These are phyloP conservation scores for Pythium dissimile DNA, from an alignment of 352 stramenopile species.

Conservation along the genomic window DNA sequence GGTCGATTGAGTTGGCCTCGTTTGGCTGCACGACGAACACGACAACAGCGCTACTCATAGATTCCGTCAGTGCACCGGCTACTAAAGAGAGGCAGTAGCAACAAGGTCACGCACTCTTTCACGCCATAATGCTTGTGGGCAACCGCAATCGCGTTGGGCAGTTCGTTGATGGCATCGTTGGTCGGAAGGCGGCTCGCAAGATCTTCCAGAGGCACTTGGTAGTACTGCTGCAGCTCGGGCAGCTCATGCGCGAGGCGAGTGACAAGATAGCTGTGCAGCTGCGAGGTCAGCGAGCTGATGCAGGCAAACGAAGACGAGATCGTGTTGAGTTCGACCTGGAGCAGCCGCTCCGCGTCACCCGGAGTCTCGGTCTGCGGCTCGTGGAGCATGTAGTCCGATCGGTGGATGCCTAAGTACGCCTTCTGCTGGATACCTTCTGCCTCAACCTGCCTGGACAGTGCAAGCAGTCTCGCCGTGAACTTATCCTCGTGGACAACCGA, in stretches of 20 bases:
- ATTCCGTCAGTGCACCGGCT: neutral
- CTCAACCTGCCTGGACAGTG: conserved; percentile 73
- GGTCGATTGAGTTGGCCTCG: conserved; percentile 90
- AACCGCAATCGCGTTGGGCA: conserved; percentile 59
- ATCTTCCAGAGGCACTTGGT: conserved; percentile 36
- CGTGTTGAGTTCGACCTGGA: conserved; percentile 98
- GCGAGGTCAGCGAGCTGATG: conserved; percentile 90
- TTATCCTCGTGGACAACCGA: conserved; percentile 81
- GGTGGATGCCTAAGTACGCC: conserved; percentile 85
- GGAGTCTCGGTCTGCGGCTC: conserved; percentile 38
- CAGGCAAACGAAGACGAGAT: conserved; percentile 97
- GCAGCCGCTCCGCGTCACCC: conserved; percentile 55
- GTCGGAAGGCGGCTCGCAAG: conserved; percentile 42
- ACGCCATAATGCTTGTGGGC: conserved; percentile 72
- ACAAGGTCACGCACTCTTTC: conserved; percentile 43
- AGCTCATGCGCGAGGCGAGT: conserved; percentile 45
- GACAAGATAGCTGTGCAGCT: conserved; percentile 86
- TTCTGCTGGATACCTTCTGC: conserved; percentile 74
- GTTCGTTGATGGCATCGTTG: conserved; percentile 67
- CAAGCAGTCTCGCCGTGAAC: conserved; percentile 80
- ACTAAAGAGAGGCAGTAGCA: conserved; percentile 1
- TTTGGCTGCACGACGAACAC: conserved; percentile 91
- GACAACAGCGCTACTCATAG: conserved; percentile 49
- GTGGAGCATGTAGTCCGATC: conserved; percentile 96
- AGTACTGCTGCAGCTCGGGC: conserved; percentile 48